These are phyloP conservation scores for Phytopythium cucurbitacearum DNA, from an alignment of 352 stramenopile species.

Conservation along the genomic window DNA sequence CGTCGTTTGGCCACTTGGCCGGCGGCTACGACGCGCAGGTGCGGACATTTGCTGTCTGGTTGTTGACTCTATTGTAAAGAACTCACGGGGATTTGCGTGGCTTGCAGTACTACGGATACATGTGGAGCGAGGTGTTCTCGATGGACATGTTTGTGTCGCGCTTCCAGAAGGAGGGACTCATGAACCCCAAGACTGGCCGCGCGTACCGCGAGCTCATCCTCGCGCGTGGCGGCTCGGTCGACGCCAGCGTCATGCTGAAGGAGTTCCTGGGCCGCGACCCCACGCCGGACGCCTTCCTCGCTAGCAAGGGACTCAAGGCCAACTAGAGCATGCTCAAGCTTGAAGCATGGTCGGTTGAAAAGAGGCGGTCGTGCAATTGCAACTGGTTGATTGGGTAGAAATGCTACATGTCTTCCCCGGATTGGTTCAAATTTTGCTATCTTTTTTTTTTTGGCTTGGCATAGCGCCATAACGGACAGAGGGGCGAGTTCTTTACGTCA, in stretches of 20 bases:
- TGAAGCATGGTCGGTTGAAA: too few relatives aligned
- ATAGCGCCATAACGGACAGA: not conserved
- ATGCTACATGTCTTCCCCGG: too few relatives aligned
- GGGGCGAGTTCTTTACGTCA: not conserved
- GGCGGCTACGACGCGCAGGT: constrained; percentile 57
- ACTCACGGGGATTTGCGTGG: too few relatives aligned
- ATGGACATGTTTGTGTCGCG: constrained; percentile 89
- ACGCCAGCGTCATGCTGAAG: constrained; percentile 74
- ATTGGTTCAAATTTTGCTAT: constrained; percentile 3
- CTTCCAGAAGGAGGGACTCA: constrained; percentile 82
- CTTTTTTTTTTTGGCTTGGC: not conserved
- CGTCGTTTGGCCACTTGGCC: constrained; percentile 80
- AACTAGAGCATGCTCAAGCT: not conserved
- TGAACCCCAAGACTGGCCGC: constrained; percentile 76
- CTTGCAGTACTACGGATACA: constrained; percentile 82
- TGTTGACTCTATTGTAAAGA: too few relatives aligned
- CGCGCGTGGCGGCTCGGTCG: constrained; percentile 71
- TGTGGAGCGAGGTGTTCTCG: constrained; percentile 89
- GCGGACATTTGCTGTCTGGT: too few relatives aligned
- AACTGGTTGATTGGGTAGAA: too few relatives aligned
- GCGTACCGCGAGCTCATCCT: constrained; percentile 86
- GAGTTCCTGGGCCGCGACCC: constrained; percentile 79
- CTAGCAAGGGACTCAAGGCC: constrained; percentile 62
- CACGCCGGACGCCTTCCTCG: constrained; percentile 78
- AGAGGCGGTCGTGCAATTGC: too few relatives aligned